A percentile compares a stretch with the other conserved stretches of the same genome.
phyloP scores from a whole-genome alignment of 257 asterid genomes.

The Nicotiana tomentosiformis region DNA sequence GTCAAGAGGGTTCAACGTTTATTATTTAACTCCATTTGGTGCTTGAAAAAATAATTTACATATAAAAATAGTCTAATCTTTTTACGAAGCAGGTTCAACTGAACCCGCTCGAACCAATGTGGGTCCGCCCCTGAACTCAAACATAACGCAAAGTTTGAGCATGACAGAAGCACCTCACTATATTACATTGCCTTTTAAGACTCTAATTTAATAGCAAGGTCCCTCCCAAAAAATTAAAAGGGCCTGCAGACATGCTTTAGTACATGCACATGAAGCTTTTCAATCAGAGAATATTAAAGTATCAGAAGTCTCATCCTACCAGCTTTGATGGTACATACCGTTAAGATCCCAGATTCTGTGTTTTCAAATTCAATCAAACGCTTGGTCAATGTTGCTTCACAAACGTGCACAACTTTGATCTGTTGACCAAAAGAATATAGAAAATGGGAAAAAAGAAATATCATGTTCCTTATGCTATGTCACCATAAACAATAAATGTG shows the following conservation, averaged over 20 bases:
- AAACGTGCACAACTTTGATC: conserved; percentile 75
- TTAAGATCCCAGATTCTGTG: conserved; percentile 77
- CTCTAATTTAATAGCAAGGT: background rate
- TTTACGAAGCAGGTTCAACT: no score
- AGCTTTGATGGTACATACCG: conserved; percentile 40
- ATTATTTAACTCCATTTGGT: no score
- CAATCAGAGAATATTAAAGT: background rate
- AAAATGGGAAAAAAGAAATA: background rate
- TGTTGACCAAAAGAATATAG: conserved; percentile 8
- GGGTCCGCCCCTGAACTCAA: background rate
- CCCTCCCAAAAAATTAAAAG: conserved; percentile 2
- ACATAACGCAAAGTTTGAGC: background rate
- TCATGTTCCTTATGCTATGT: background rate
- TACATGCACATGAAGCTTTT: background rate
- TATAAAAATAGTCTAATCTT: no score
- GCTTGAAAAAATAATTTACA: no score
- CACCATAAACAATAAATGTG: background rate
- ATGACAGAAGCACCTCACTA: background rate
- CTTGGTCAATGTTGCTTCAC: conserved; percentile 82
- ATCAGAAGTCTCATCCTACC: background rate
- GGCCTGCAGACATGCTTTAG: background rate
- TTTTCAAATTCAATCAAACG: conserved; percentile 87
- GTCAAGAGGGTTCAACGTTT: no score
- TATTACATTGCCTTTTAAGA: background rate
- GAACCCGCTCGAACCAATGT: no score